Conservation (phyloP, 2,329 filamentous ascomycete genomes). For the Pseudocercospora vitis region DNA sequence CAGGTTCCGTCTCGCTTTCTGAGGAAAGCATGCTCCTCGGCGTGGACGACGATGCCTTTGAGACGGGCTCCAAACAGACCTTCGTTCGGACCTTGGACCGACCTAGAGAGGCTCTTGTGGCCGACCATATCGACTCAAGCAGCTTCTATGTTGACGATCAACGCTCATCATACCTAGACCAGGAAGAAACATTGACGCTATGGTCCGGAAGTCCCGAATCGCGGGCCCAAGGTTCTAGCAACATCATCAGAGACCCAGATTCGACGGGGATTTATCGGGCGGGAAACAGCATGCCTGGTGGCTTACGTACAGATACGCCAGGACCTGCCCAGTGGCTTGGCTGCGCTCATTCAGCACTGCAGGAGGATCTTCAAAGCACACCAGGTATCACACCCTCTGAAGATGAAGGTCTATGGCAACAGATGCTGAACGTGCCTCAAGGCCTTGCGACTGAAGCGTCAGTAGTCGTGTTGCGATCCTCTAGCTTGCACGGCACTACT, state of each 20-base stretch:
- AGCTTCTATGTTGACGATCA: background rate
- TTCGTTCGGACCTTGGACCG: background rate
- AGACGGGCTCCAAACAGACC: background rate
- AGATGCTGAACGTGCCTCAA: slow-evolving; percentile 16
- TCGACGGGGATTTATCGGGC: too few species aligned
- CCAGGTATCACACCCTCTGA: background rate
- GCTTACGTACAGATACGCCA: too few species aligned
- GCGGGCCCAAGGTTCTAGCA: too few species aligned
- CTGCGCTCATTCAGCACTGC: too few species aligned
- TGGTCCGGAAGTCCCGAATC: background rate
- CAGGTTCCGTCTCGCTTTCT: slow-evolving; percentile 29
- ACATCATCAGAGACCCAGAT: too few species aligned
- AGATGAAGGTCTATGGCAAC: slow-evolving; percentile 25
- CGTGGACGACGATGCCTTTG: slow-evolving; percentile 25
- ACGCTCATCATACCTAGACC: background rate
- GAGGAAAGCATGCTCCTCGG: slow-evolving; percentile 38
- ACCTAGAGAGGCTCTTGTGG: background rate
- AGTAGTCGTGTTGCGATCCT: slow-evolving; percentile 24
- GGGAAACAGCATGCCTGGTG: too few species aligned
- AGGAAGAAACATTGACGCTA: background rate
- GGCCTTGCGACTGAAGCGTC: slow-evolving; percentile 22
- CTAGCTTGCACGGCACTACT: slow-evolving; percentile 22
- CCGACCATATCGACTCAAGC: background rate
- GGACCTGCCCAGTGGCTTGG: too few species aligned
- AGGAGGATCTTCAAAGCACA: too few species aligned